Conservation (phyloP, 352 stramenopile species). For the Phytophthora megakarya region DNA sequence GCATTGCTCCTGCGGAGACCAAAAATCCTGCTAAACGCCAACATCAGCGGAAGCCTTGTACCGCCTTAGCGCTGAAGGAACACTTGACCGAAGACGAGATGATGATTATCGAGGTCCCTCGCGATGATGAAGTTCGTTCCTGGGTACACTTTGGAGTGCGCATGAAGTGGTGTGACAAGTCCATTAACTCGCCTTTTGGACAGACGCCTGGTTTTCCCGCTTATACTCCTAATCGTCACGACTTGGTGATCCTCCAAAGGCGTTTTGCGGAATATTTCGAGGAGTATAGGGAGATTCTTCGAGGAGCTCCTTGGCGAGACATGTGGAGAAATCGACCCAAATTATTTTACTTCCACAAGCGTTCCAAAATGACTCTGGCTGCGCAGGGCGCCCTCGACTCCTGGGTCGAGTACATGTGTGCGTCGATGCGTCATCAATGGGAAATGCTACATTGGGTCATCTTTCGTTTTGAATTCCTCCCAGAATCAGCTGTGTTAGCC, state of each 20-base stretch:
- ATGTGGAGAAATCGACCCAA: neutral
- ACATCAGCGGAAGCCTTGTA: too few relatives aligned
- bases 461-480: too few relatives aligned
- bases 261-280: too few relatives aligned
- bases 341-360: neutral
- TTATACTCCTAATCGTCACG: neutral
- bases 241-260: too few relatives aligned
- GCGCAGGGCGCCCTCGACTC: neutral
- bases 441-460: neutral
- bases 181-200: neutral
- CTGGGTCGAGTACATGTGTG: too few relatives aligned
- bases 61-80: too few relatives aligned
- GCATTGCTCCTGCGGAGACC: too few relatives aligned
- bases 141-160: neutral
- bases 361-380: neutral
- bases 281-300: too few relatives aligned
- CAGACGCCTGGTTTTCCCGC: neutral
- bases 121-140: neutral
- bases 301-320: neutral
- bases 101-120: neutral
- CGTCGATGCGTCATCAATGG: too few relatives aligned
- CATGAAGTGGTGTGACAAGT: neutral
- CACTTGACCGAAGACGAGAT: neutral
- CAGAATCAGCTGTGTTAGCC: too few relatives aligned
- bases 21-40: too few relatives aligned